phyloP scores from a whole-genome alignment of 768 basidiomycete species.

The Leccinum disarticulatum region DNA sequence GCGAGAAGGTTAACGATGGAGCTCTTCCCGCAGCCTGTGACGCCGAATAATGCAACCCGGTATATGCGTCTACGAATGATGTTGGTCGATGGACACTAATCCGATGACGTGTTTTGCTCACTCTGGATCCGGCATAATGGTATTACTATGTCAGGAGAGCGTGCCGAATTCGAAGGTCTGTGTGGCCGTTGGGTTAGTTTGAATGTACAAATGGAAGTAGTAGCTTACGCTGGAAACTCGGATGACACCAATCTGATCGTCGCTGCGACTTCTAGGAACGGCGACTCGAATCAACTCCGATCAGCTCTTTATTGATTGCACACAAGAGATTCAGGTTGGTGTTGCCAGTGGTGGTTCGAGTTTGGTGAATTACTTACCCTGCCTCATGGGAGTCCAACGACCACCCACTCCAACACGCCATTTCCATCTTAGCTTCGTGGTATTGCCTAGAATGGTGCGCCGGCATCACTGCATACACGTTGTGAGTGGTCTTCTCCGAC shows the following conservation, averaged over 20 bases:
- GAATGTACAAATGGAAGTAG: background rate
- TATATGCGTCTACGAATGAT: conserved; percentile 17
- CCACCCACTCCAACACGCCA: conserved; percentile 4
- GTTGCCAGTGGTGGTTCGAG: conserved; percentile 3
- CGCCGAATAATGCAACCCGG: conserved; percentile 29
- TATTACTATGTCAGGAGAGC: background rate
- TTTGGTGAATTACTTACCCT: conserved; percentile 5
- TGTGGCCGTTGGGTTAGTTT: background rate
- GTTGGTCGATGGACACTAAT: conserved; percentile 2
- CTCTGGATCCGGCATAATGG: conserved; percentile 13
- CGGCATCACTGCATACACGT: background rate
- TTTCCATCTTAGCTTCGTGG: conserved; percentile 16
- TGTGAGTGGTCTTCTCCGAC: background rate
- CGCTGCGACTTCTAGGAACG: background rate
- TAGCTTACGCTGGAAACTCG: conserved; percentile 9
- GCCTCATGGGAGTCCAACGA: conserved; percentile 17
- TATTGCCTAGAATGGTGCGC: background rate
- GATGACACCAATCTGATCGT: background rate
- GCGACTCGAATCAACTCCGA: background rate
- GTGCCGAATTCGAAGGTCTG: background rate
- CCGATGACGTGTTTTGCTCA: conserved; percentile 11
- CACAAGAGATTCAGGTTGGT: background rate
- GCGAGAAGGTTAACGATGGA: conserved; percentile 32
- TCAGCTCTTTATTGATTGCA: background rate
- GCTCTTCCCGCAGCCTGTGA: conserved; percentile 32